Evolutionary conservation across 2,329 filamentous ascomycete species (phyloP).

Genomic region (Colletotrichum sp.): DNA sequence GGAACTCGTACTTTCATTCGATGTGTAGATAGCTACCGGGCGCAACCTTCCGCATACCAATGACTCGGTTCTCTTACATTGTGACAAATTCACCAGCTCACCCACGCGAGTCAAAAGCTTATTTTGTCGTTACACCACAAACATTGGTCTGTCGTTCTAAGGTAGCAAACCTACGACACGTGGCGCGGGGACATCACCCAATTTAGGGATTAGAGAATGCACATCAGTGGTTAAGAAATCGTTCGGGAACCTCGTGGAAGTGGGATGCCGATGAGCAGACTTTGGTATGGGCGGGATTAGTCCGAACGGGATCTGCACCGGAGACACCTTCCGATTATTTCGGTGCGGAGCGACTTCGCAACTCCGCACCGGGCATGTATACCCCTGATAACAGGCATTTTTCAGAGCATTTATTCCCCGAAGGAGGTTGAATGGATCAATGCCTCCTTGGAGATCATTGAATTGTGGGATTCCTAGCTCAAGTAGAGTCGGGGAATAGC

Average conservation of each 20-base stretch:
- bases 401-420: background rate
- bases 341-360: background rate
- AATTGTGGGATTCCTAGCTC: background rate
- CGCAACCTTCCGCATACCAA: background rate
- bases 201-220: background rate
- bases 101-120: background rate
- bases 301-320: background rate
- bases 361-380: background rate
- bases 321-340: fast-evolving
- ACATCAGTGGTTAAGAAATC: background rate
- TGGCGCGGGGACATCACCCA: background rate
- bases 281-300: background rate
- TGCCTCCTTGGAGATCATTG: background rate
- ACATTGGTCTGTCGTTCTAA: too few species aligned
- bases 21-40: too few species aligned
- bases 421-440: background rate
- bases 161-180: background rate
- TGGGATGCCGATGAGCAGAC: background rate
- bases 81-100: background rate
- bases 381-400: background rate
- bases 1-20: background rate
- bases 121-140: fast-evolving
- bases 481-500: background rate
- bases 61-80: background rate
- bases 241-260: background rate